phyloP scores from a whole-genome alignment of 2,329 filamentous ascomycete species.

The Orbilia javanica region DNA sequence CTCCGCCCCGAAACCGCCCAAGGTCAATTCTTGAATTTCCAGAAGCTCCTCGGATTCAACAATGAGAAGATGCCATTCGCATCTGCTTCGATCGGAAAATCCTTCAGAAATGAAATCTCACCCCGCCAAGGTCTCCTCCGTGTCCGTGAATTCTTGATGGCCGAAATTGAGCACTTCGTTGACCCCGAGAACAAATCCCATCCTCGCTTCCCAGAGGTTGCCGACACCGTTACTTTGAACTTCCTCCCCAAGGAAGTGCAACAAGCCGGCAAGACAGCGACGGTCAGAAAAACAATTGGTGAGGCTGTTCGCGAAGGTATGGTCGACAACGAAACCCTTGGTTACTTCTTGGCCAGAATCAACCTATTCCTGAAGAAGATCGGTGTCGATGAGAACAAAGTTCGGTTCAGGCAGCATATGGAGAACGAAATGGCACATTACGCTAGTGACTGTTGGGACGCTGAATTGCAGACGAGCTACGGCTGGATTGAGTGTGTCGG shows the following conservation, averaged over 20 bases:
- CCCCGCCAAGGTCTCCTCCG: slow-evolving; percentile 89
- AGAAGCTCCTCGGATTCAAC: slow-evolving; percentile 96
- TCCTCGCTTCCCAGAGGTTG: slow-evolving; percentile 84
- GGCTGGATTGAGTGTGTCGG: slow-evolving; percentile 99
- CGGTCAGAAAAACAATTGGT: slow-evolving; percentile 81
- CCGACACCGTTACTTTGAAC: slow-evolving; percentile 79
- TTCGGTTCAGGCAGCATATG: slow-evolving; percentile 98
- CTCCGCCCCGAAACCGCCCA: slow-evolving; percentile 95
- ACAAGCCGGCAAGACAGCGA: slow-evolving; percentile 83
- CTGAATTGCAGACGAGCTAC: slow-evolving; percentile 88
- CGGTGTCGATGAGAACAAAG: slow-evolving; percentile 86
- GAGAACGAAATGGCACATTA: slow-evolving; percentile 92
- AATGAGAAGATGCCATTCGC: slow-evolving; percentile 96
- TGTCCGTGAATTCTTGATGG: slow-evolving; percentile 98
- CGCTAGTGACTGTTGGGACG: slow-evolving; percentile 97
- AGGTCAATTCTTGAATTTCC: slow-evolving; percentile 97
- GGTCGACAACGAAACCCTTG: slow-evolving; percentile 96
- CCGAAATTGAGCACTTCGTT: slow-evolving; percentile 98
- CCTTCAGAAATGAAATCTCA: slow-evolving; percentile 98
- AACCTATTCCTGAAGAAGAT: slow-evolving; percentile 89
- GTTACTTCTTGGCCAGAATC: slow-evolving; percentile 96
- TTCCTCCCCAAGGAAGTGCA: slow-evolving; percentile 88
- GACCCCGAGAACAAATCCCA: slow-evolving; percentile 97
- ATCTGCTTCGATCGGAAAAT: slow-evolving; percentile 96
- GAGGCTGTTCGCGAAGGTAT: slow-evolving; percentile 84